These are phyloP conservation scores for Calycina herbarum DNA, from an alignment of 2,329 filamentous ascomycete genomes.

Conservation along the genomic window DNA sequence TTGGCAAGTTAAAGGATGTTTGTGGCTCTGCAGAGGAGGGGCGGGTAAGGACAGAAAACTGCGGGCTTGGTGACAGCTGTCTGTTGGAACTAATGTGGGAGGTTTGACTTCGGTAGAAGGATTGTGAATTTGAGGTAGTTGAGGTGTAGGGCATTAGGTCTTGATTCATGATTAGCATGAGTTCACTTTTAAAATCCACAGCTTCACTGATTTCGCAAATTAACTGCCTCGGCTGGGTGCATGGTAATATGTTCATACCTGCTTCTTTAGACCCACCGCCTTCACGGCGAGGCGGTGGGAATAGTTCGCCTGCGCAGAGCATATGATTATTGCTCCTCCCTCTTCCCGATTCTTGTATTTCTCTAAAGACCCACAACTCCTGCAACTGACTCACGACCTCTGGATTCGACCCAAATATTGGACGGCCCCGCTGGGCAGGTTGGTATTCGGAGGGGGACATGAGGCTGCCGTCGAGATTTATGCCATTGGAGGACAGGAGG, in stretches of 20 bases:
- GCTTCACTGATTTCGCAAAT: no score
- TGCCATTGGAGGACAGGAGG: conserved; percentile 4
- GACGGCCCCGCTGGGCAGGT: not conserved
- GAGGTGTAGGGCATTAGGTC: not conserved
- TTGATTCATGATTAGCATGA: conserved; percentile 1
- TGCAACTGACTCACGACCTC: conserved; percentile 10
- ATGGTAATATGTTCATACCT: not conserved
- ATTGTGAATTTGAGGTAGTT: not conserved
- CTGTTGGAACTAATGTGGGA: not conserved
- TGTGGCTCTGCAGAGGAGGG: conserved; percentile 3
- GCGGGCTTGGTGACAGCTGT: not conserved
- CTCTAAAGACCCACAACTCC: conserved; percentile 3
- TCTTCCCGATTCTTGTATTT: conserved; percentile 3
- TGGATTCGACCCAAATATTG: conserved; percentile 8
- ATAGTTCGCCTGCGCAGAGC: not conserved
- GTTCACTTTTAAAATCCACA: not conserved
- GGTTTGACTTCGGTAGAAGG: not conserved
- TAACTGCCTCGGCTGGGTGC: not conserved
- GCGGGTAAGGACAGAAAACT: conserved; percentile 9
- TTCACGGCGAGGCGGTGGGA: not conserved
- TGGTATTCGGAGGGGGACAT: conserved; percentile 20
- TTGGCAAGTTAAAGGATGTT: conserved; percentile 2
- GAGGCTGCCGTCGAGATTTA: conserved; percentile 6
- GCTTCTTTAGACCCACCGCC: not conserved
- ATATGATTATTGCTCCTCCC: not conserved